phyloP scores from a whole-genome alignment of 768 basidiomycete genomes.

The Clitopilus passeckerianus region DNA sequence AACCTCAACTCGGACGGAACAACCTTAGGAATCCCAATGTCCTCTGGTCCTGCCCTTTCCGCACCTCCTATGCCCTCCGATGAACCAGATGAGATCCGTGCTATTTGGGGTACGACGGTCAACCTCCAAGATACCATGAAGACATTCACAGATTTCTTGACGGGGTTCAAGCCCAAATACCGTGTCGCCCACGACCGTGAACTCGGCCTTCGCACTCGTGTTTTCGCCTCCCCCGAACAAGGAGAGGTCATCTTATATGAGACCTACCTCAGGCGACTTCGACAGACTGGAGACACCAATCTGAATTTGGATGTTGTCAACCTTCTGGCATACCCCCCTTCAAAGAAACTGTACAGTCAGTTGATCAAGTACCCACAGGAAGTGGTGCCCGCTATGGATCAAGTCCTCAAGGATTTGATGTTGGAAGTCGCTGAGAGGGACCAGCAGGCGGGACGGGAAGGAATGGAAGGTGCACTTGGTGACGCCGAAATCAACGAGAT shows the following conservation, averaged over 20 bases:
- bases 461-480: conserved; percentile 71
- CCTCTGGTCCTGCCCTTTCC: conserved; percentile 51
- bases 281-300: conserved; percentile 88
- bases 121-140: conserved; percentile 89
- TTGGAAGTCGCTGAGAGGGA: conserved; percentile 83
- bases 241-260: conserved; percentile 75
- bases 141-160: conserved; percentile 82
- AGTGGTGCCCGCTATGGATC: conserved; percentile 96
- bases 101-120: conserved; percentile 98
- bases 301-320: conserved; percentile 89
- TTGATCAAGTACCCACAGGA: conserved; percentile 95
- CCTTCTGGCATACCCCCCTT: conserved; percentile 79
- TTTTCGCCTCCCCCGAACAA: conserved; percentile 56
- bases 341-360: conserved; percentile 78
- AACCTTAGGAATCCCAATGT: conserved; percentile 50
- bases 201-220: conserved; percentile 45
- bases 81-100: conserved; percentile 80
- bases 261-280: conserved; percentile 76
- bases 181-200: conserved; percentile 68
- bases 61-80: conserved; percentile 59
- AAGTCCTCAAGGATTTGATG: conserved; percentile 91
- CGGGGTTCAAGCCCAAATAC: conserved; percentile 92
- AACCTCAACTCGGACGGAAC: conserved; percentile 56
- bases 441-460: conserved; percentile 61
- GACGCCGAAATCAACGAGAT: conserved; percentile 89